Evolutionary conservation across 352 stramenopile genomes (phyloP).

Genomic region (Hyaloperonospora brassicae): DNA sequence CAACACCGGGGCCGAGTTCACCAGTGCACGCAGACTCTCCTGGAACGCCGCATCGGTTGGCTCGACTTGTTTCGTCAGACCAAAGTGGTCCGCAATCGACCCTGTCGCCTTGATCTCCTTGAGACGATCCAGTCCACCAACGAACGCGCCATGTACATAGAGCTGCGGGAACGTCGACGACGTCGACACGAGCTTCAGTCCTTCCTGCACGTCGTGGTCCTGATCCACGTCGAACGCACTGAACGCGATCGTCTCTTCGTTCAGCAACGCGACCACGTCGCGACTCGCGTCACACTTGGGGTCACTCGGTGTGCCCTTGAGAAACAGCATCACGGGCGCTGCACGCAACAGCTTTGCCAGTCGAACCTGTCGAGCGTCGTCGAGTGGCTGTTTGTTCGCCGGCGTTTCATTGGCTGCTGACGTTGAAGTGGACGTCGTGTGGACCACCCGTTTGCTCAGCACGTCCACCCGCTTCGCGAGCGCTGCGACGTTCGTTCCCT

Average conservation of each 20-base stretch:
- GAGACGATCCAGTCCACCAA: conserved; percentile 96
- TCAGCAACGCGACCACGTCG: conserved; percentile 90
- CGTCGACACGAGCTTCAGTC: conserved; percentile 94
- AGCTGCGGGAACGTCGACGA: conserved; percentile 98
- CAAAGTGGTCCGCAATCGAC: conserved; percentile 71
- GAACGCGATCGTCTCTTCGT: conserved; percentile 89
- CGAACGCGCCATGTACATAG: conserved; percentile 95
- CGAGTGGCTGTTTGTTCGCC: conserved; percentile 23
- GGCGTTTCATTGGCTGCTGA: conserved; percentile 11
- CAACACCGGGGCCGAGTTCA: conserved; percentile 87
- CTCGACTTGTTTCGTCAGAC: conserved; percentile 62
- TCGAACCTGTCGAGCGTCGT: conserved; percentile 64
- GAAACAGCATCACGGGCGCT: conserved; percentile 96
- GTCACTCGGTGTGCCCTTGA: conserved; percentile 94
- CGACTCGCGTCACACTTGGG: conserved; percentile 95
- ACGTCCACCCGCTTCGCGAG: conserved; percentile 80
- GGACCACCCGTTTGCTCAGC: conserved; percentile 73
- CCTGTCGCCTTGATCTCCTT: conserved; percentile 91
- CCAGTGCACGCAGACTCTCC: conserved; percentile 77
- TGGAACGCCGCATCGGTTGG: conserved; percentile 74
- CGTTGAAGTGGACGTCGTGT: conserved; percentile 27
- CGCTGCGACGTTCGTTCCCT: conserved; percentile 76
- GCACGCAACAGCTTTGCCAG: conserved; percentile 78
- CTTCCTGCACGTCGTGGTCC: conserved; percentile 92
- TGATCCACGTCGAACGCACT: conserved; percentile 96